A percentile compares a stretch with the other conserved stretches of the same genome.
phyloP scores from a whole-genome alignment of 2,329 filamentous ascomycete genomes.

The Penicillium sclerotiorum region DNA sequence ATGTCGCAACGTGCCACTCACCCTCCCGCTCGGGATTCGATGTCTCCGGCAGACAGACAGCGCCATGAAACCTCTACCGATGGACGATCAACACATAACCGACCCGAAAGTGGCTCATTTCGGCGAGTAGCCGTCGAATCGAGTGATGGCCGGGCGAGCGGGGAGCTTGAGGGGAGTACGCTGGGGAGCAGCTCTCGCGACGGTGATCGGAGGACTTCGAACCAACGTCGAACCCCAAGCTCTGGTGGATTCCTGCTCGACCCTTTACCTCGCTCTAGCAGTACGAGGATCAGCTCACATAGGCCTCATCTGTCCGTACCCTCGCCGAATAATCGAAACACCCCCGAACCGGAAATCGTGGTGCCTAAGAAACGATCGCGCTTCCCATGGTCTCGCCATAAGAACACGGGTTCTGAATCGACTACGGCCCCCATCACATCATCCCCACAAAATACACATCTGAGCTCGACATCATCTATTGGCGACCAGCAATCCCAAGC shows the following conservation, averaged over 20 bases:
- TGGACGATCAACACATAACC: slow-evolving; percentile 4
- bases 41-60: slow-evolving; percentile 18
- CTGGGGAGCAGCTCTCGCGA: slow-evolving; percentile 41
- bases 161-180: slow-evolving; percentile 41
- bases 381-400: slow-evolving; percentile 38
- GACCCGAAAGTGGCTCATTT: slow-evolving; percentile 22
- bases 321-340: slow-evolving; percentile 45
- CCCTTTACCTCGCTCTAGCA: slow-evolving; percentile 33
- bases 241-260: slow-evolving; percentile 53
- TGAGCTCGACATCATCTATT: slow-evolving; percentile 11
- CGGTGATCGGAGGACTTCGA: slow-evolving; percentile 28
- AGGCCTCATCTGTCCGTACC: slow-evolving; percentile 28
- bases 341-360: slow-evolving; percentile 36
- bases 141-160: slow-evolving; percentile 32
- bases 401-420: slow-evolving; percentile 35
- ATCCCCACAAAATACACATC: slow-evolving; percentile 10
- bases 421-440: slow-evolving; percentile 23
- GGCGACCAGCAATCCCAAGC: slow-evolving; percentile 15
- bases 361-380: slow-evolving; percentile 41
- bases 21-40: slow-evolving; percentile 16
- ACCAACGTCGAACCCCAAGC: slow-evolving; percentile 30
- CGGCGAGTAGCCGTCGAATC: slow-evolving; percentile 24
- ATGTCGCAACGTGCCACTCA: slow-evolving; percentile 28
- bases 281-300: slow-evolving; percentile 26
- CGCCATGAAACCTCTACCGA: slow-evolving; percentile 3